Evolutionary conservation across 2,329 filamentous ascomycete genomes (phyloP).

Genomic region (Pleurostoma richardsiae): DNA sequence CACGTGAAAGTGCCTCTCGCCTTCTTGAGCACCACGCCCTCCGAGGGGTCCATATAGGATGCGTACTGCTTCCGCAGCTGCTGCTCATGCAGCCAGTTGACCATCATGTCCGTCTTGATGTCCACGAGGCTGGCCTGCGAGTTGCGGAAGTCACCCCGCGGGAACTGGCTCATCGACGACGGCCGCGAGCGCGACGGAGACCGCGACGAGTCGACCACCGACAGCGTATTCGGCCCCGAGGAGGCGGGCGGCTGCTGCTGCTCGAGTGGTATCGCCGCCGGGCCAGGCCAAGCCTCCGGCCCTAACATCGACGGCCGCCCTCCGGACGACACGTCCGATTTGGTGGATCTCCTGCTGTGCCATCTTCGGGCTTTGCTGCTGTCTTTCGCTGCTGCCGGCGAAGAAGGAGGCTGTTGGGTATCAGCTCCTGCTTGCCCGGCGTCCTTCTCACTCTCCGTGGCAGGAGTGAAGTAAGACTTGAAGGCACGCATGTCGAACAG

Average conservation of each 20-base stretch:
- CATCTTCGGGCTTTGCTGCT: too few species aligned
- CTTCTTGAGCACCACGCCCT: constrained; percentile 34
- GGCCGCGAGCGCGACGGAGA: constrained; percentile 1
- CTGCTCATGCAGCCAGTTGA: constrained; percentile 58
- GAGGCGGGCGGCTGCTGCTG: too few species aligned
- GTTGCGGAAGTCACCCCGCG: constrained; percentile 34
- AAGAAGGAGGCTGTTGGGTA: too few species aligned
- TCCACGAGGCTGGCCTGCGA: constrained; percentile 39
- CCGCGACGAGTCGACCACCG: background rate
- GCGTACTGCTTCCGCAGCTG: constrained; percentile 46
- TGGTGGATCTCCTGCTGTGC: too few species aligned
- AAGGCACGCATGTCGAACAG: constrained; percentile 20
- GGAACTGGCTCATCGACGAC: constrained; percentile 25
- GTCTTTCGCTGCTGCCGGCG: too few species aligned
- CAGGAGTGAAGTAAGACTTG: constrained; percentile 26
- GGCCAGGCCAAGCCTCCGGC: too few species aligned
- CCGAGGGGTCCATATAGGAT: constrained; percentile 27
- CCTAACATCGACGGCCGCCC: too few species aligned
- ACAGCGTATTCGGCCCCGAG: background rate
- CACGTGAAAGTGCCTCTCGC: constrained; percentile 29
- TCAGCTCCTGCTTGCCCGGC: background rate
- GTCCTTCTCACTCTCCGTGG: constrained; percentile 14
- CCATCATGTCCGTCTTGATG: constrained; percentile 57
- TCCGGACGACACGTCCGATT: too few species aligned
- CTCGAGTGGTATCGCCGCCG: too few species aligned